Evolutionary conservation across 1,139 yeast genomes (phyloP).

Genomic region (Insectozyma bohioensis): DNA sequence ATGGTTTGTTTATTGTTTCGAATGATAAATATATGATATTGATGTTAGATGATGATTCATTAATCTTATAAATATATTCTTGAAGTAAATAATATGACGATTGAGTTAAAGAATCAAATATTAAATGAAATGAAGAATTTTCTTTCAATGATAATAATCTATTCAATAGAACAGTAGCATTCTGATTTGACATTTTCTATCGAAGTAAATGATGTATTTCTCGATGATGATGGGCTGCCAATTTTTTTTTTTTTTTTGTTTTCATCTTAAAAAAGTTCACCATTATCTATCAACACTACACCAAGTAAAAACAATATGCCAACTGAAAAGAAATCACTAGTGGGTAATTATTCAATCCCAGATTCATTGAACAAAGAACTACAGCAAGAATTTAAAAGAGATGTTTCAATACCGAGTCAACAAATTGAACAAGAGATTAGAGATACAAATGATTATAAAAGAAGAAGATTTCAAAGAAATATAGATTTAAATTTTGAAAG

Average conservation of each 20-base stretch:
- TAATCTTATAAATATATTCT: constrained; percentile 51
- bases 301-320: constrained; percentile 11
- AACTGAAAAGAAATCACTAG: constrained; percentile 19
- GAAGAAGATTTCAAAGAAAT: constrained; percentile 23
- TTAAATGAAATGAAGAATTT: constrained; percentile 66
- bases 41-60: constrained; percentile 16
- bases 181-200: constrained; percentile 42
- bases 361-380: constrained; percentile 25
- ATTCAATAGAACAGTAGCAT: constrained; percentile 56
- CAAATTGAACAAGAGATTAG: constrained; percentile 20
- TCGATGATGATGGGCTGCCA: neutral
- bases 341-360: constrained; percentile 36
- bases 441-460: constrained; percentile 20
- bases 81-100: constrained; percentile 54
- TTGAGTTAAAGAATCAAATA: constrained; percentile 70
- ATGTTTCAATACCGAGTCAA: constrained; percentile 20
- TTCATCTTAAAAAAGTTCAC: too few species aligned
- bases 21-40: constrained; percentile 54
- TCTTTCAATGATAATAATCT: constrained; percentile 71
- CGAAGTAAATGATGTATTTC: too few species aligned
- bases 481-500: constrained; percentile 24
- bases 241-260: constrained; percentile 1
- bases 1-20: constrained; percentile 58
- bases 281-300: constrained; percentile 1
- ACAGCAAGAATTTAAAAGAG: constrained; percentile 23